Evolutionary conservation across 2,329 filamentous ascomycete species (phyloP).

Genomic region (Ophiostoma sp.): DNA sequence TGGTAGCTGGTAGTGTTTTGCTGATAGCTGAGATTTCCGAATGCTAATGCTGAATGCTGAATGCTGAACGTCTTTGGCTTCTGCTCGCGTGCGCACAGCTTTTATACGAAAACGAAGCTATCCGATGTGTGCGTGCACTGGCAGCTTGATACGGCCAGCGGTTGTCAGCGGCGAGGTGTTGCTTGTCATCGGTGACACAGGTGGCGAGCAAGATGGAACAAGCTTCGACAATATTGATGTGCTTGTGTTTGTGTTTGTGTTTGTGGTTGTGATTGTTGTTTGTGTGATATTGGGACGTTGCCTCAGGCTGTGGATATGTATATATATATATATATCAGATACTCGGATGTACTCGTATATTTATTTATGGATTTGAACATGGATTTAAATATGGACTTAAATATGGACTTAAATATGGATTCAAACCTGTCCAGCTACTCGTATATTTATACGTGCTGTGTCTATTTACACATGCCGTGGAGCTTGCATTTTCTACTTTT

Average conservation of each 20-base stretch:
- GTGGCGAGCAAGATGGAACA: background rate
- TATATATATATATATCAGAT: background rate
- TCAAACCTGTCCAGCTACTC: too few species aligned
- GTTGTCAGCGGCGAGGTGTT: background rate
- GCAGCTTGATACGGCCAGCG: too few species aligned
- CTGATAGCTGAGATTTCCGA: background rate
- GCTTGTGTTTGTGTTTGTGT: too few species aligned
- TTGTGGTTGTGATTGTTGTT: too few species aligned
- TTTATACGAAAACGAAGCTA: slow-evolving; percentile 5
- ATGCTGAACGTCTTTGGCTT: background rate
- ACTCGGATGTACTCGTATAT: background rate
- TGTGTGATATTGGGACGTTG: too few species aligned
- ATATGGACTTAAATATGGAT: too few species aligned
- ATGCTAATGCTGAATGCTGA: background rate
- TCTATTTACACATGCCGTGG: background rate
- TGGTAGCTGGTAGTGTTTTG: background rate
- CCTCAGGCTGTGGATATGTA: background rate
- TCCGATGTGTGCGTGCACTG: background rate
- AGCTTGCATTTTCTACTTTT: background rate
- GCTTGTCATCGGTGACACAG: slow-evolving; percentile 10
- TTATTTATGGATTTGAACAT: too few species aligned
- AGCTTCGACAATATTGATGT: background rate
- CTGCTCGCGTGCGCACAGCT: background rate
- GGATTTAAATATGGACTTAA: too few species aligned
- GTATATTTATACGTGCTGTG: background rate